These are phyloP conservation scores for Wickerhamiella bombiphila DNA, from an alignment of 805 yeast genomes.

Conservation along the genomic window DNA sequence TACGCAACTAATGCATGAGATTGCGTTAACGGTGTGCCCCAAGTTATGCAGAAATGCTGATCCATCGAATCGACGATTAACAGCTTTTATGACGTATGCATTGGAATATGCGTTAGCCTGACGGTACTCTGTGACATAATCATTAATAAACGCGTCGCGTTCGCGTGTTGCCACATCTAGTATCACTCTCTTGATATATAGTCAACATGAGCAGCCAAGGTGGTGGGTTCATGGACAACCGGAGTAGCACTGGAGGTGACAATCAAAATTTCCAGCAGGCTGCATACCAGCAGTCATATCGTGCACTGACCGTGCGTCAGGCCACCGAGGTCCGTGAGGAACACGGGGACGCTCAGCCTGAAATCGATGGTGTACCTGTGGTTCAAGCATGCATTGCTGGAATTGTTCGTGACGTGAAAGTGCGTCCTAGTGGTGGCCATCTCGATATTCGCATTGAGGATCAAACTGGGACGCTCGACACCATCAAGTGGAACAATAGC, in stretches of 20 bases:
- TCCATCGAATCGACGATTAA: too few species aligned
- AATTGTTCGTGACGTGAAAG: constrained; percentile 33
- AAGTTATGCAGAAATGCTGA: too few species aligned
- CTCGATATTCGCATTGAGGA: constrained; percentile 42
- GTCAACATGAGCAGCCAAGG: too few species aligned
- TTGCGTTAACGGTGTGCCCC: too few species aligned
- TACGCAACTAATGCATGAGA: too few species aligned
- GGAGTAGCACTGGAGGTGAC: constrained; percentile 4
- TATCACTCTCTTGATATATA: too few species aligned
- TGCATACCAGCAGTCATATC: constrained; percentile 3
- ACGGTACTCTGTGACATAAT: too few species aligned
- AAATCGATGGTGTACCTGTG: constrained; percentile 39
- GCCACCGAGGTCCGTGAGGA: constrained; percentile 32
- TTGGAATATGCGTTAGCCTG: too few species aligned
- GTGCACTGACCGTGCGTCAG: constrained; percentile 55
- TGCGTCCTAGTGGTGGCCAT: constrained; percentile 10
- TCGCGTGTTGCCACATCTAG: too few species aligned
- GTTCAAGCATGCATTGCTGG: constrained; percentile 44
- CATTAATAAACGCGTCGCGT: too few species aligned
- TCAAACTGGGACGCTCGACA: constrained; percentile 48
- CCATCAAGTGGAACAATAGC: constrained; percentile 34
- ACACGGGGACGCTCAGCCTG: constrained; percentile 40
- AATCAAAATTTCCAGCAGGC: background rate
- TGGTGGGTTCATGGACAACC: constrained; percentile 13
- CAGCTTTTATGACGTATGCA: too few species aligned